phyloP scores from a whole-genome alignment of 2,329 filamentous ascomycete species.

The Botrytis porri region DNA sequence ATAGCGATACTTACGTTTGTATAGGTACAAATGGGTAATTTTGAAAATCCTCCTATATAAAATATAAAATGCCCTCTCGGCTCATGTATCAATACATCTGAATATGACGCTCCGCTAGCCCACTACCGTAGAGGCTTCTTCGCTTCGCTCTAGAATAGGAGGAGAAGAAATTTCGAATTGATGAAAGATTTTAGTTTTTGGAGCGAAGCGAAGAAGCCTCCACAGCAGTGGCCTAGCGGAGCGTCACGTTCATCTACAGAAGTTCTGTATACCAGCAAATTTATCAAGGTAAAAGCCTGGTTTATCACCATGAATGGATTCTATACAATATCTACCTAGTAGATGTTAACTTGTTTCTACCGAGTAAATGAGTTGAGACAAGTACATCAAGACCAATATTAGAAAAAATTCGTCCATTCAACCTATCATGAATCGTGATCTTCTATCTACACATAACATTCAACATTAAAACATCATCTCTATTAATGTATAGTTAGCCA shows the following conservation, averaged over 20 bases:
- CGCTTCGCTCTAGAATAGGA: not conserved
- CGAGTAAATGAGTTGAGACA: not conserved
- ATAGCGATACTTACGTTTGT: not conserved
- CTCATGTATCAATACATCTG: not conserved
- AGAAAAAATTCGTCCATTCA: not conserved
- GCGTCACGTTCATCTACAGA: not conserved
- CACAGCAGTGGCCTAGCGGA: conserved; percentile 2
- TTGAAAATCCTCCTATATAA: not conserved
- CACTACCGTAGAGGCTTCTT: not conserved
- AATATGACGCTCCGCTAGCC: not conserved
- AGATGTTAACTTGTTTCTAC: too few species aligned
- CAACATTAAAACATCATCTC: not conserved
- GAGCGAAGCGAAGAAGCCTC: not conserved
- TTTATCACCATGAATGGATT: not conserved
- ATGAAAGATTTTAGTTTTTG: not conserved
- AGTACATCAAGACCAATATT: not conserved
- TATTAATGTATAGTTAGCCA: not conserved
- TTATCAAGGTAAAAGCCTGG: not conserved
- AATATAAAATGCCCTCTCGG: not conserved
- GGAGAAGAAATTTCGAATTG: not conserved
- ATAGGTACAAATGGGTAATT: not conserved
- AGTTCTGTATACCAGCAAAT: not conserved
- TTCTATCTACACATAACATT: not conserved
- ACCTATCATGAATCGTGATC: conserved; percentile 2
- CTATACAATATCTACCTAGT: not conserved